A percentile compares a stretch with the other conserved stretches of the same genome.
phyloP scores from a whole-genome alignment of 768 basidiomycete species.

The Auricularia sp. region DNA sequence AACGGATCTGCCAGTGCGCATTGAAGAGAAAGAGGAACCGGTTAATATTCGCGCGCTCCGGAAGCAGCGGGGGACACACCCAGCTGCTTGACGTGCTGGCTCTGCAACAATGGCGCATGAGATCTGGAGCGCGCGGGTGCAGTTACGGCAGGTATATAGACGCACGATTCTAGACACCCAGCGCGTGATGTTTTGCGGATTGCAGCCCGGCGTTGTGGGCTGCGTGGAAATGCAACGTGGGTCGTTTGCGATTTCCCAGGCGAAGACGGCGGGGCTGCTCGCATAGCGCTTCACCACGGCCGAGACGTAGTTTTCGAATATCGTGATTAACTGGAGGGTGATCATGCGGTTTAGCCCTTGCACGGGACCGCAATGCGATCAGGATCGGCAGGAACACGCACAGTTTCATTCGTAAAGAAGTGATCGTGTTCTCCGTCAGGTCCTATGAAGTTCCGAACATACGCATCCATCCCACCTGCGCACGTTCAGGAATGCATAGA shows the following conservation, averaged over 20 bases:
- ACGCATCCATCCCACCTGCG: slow-evolving; percentile 56
- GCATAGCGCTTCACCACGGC: slow-evolving; percentile 46
- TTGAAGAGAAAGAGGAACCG: neutral
- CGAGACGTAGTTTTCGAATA: slow-evolving; percentile 49
- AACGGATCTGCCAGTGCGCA: slow-evolving; percentile 37
- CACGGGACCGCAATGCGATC: neutral
- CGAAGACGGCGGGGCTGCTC: slow-evolving; percentile 41
- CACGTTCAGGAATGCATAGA: slow-evolving; percentile 6
- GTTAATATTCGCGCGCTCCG: neutral
- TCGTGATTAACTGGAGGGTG: slow-evolving; percentile 22
- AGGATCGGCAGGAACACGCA: neutral
- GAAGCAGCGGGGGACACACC: neutral
- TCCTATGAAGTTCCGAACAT: slow-evolving; percentile 40
- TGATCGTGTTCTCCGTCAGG: slow-evolving; percentile 38
- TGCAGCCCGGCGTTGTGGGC: slow-evolving; percentile 2
- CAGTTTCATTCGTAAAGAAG: slow-evolving; percentile 43
- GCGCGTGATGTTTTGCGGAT: slow-evolving; percentile 34
- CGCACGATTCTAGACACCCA: slow-evolving; percentile 28
- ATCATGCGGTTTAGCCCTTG: no score
- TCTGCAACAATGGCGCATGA: neutral
- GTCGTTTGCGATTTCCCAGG: slow-evolving; percentile 60
- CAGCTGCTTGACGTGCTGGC: neutral
- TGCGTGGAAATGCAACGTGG: slow-evolving; percentile 32
- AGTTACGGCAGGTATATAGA: neutral
- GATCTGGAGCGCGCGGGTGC: neutral